Percentiles rank a stretch among this genome's conserved stretches.
phyloP scores from a whole-genome alignment of 1,284 basidiomycete species.

The Ganoderma sinense region DNA sequence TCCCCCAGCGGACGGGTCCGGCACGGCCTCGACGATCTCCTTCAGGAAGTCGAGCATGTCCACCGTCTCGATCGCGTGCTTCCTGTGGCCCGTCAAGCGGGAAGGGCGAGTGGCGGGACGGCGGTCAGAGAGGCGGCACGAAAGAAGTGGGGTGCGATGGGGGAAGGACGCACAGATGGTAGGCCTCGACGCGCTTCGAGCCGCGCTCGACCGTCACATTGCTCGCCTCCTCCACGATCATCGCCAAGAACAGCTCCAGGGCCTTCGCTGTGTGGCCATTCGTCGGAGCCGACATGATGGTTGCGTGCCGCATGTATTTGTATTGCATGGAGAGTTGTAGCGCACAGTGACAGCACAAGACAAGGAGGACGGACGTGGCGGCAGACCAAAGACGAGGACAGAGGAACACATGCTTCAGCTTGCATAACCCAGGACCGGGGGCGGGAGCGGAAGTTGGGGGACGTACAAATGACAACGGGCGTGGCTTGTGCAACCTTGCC shows the following conservation, averaged over 20 bases:
- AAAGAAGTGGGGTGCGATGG: background rate
- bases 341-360: background rate
- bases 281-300: background rate
- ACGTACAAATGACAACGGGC: slow-evolving; percentile 96
- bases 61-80: slow-evolving; percentile 90
- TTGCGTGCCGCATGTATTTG: background rate
- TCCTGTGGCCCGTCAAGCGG: slow-evolving; percentile 57
- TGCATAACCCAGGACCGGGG: background rate
- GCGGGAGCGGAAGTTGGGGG: background rate
- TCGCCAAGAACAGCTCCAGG: slow-evolving; percentile 91
- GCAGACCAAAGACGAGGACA: background rate
- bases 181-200: slow-evolving; percentile 91
- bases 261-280: slow-evolving; percentile 80
- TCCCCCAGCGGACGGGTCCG: slow-evolving; percentile 87
- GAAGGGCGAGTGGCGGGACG: background rate
- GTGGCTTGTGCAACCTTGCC: slow-evolving; percentile 98
- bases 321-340: background rate
- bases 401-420: background rate
- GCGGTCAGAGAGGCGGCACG: slow-evolving; percentile 12
- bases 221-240: slow-evolving; percentile 86
- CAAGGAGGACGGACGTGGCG: background rate
- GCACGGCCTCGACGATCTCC: slow-evolving; percentile 90
- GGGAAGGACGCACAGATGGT: slow-evolving; percentile 83
- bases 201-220: slow-evolving; percentile 86
- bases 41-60: slow-evolving; percentile 96